Evolutionary conservation across 2,329 filamentous ascomycete species (phyloP).

Genomic region (Hymenoscyphus scutula): DNA sequence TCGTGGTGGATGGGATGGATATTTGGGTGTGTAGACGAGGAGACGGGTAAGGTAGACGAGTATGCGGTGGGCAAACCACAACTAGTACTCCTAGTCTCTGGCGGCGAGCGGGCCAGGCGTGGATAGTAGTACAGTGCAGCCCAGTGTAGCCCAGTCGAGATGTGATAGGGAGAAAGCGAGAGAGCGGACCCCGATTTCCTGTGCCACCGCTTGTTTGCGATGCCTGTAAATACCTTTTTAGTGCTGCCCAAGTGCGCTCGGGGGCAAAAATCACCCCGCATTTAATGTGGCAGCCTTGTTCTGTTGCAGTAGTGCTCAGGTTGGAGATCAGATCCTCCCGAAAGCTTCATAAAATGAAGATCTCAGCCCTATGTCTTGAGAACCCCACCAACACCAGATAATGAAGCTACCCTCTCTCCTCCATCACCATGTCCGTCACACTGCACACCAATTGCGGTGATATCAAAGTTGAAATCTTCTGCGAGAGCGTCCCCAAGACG

Average conservation of each 20-base stretch:
- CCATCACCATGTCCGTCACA: conserved; percentile 58
- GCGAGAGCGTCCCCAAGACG: conserved; percentile 89
- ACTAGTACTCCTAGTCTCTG: background rate
- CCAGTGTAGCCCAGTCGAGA: no score
- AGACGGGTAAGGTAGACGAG: background rate
- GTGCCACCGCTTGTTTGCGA: no score
- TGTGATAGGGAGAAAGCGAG: no score
- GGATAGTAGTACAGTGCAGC: no score
- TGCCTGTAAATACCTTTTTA: no score
- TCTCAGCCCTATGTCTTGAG: conserved; percentile 22
- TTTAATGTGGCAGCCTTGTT: background rate
- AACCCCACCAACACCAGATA: conserved; percentile 17
- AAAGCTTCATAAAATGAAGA: background rate
- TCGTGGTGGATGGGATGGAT: background rate
- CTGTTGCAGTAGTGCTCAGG: background rate
- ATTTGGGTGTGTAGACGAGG: background rate
- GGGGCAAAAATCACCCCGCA: background rate
- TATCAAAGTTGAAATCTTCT: conserved; percentile 95
- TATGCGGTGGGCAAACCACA: background rate
- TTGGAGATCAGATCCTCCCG: background rate
- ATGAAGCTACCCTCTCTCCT: conserved; percentile 1
- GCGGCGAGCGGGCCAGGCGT: background rate
- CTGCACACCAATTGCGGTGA: conserved; percentile 87
- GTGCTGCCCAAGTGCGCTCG: no score
- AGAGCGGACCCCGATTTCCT: no score